Conservation (phyloP, 202 grass and related monocot species). For the Digitaria exilis region DNA sequence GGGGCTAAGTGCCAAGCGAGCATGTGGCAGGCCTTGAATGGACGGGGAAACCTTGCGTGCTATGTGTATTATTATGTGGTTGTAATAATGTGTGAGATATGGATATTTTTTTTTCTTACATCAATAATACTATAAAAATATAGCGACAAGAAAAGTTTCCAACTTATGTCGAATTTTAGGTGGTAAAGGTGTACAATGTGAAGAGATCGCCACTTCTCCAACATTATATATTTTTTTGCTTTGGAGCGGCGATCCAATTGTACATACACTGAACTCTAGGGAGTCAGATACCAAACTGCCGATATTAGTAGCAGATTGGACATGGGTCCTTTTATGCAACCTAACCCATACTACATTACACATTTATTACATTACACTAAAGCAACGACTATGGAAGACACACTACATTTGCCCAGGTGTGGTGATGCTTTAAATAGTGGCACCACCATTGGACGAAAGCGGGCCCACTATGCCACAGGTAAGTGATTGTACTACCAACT, state of each 20-base stretch:
- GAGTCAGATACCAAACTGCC: constrained; percentile 44
- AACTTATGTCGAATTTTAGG: constrained; percentile 32
- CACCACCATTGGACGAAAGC: constrained; percentile 60
- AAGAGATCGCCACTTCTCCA: constrained; percentile 54
- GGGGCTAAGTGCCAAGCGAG: too few relatives aligned
- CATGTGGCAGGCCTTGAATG: too few relatives aligned
- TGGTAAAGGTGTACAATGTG: constrained; percentile 43
- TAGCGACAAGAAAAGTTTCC: constrained; percentile 22
- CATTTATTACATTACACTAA: constrained; percentile 52
- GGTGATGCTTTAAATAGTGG: constrained; percentile 75
- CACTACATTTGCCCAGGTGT: constrained; percentile 56
- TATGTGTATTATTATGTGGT: too few relatives aligned
- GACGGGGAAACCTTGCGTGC: too few relatives aligned
- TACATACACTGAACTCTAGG: constrained; percentile 36
- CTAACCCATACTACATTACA: constrained; percentile 42
- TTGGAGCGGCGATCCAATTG: constrained; percentile 45
- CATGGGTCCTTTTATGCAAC: constrained; percentile 47
- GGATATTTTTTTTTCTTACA: not conserved
- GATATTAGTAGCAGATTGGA: constrained; percentile 46
- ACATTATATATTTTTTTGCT: constrained; percentile 42
- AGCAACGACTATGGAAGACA: constrained; percentile 41
- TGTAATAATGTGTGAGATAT: constrained; percentile 8
- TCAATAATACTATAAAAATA: not conserved
- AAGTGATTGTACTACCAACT: constrained; percentile 26
- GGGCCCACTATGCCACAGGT: constrained; percentile 50